Evolutionary conservation across 1,284 basidiomycete species (phyloP), one percentile per base, ranked within the genome.

Genomic region (Microbotryum lychnidis-dioicae): DNA sequence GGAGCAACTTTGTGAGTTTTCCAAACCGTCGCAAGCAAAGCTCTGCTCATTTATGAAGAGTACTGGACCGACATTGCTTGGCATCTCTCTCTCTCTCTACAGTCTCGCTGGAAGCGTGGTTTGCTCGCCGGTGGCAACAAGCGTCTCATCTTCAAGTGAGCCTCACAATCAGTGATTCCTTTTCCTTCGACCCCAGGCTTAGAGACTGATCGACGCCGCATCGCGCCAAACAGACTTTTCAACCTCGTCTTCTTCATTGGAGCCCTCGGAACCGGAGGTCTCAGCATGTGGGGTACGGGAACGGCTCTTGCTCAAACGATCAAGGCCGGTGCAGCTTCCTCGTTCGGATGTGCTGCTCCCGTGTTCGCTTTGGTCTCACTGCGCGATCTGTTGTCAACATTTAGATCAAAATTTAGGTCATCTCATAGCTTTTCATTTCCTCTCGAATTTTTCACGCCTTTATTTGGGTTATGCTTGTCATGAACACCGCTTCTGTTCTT

Each of bases 1-100:
- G 70, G 69, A 29, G 33, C 8, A 20, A 55, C 20, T 42, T 53
- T 20, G 61, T 62, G 29, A 50, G 48, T 47, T 23, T 4, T 14
- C 12, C 18, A 14, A 23, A 50, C 10, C 16, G 9, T 31, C 20
- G 6, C 23, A 50, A 21, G 14, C 8, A 16, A 23, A 60, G 79
- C 80, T 76, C 85, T 85, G 25, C 78, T 79, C 6, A 77, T 80
- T 5, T 73, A 84, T 27, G 27, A 27, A 27, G 27, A 27, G 6
- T 27, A 6, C 27, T 27, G 27, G 27, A 6, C 27, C 27, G 27
- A 27, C 27, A 6, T 27, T 27, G 6, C 27, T 27, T 27, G 27
- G 12, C 48, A 9, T 9, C 18, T 42, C 16, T 9, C 48, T 42
- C 16, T 9, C 48, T 50, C 9, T 47, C 27, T 33, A 16, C 44